phyloP scores from a whole-genome alignment of 176 grass and related monocot species.

The Bromus sterilis region DNA sequence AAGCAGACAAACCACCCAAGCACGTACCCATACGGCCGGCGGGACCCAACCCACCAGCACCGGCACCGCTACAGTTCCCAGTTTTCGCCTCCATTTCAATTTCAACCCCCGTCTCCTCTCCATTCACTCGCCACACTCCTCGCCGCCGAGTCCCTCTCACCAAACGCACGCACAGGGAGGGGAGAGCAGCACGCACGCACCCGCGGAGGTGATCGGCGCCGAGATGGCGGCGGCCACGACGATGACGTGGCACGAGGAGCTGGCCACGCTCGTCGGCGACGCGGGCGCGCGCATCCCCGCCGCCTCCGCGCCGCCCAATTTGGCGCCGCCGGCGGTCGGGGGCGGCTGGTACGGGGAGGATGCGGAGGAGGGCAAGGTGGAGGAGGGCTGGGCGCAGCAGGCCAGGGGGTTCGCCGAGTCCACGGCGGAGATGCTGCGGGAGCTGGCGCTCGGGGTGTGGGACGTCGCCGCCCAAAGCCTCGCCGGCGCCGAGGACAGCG shows the following conservation, averaged over 20 bases:
- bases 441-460: conserved; percentile 74
- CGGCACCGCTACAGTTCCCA: neutral
- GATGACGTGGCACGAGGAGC: conserved; percentile 93
- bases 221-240: conserved; percentile 38
- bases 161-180: neutral
- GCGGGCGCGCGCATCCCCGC: conserved; percentile 27
- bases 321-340: conserved; percentile 14
- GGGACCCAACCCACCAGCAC: neutral
- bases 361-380: conserved; percentile 33
- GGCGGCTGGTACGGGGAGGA: conserved; percentile 32
- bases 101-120: neutral
- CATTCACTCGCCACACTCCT: neutral
- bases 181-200: too few relatives aligned
- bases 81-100: conserved; percentile 23
- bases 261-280: conserved; percentile 45
- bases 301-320: neutral
- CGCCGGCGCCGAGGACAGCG: conserved; percentile 61
- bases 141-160: neutral
- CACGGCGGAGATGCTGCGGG: conserved; percentile 80
- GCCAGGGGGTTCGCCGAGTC: conserved; percentile 64
- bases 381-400: conserved; percentile 83
- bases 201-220: conserved; percentile 24
- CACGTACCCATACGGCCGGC: neutral
- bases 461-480: conserved; percentile 75
- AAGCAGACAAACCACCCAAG: neutral